phyloP scores from a whole-genome alignment of 164 flowering plant species.

The Buxus sempervirens region DNA sequence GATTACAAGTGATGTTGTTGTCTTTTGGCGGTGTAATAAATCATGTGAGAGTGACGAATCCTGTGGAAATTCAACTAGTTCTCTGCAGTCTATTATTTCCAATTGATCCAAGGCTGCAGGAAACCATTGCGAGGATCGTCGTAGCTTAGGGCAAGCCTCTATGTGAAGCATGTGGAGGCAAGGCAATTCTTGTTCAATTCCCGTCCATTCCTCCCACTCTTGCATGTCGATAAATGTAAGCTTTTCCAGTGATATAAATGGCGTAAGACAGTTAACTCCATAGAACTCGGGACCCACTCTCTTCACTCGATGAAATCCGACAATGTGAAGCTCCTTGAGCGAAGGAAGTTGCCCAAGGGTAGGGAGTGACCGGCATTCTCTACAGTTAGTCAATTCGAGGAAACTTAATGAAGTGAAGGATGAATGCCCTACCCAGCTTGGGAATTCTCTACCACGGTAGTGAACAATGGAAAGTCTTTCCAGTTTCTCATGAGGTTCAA shows the following conservation, averaged over 20 bases:
- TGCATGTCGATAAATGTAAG: slow-evolving; percentile 19
- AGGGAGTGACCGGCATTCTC: slow-evolving; percentile 18
- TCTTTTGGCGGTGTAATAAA: too few species aligned
- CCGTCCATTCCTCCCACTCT: slow-evolving; percentile 18
- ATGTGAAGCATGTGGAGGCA: slow-evolving; percentile 17
- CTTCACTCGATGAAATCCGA: slow-evolving; percentile 6
- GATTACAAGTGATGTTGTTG: too few species aligned
- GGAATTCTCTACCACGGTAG: slow-evolving; percentile 23
- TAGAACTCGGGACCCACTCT: slow-evolving; percentile 19
- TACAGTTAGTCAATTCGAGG: slow-evolving; percentile 2
- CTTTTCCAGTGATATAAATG: slow-evolving; percentile 17
- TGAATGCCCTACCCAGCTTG: slow-evolving; percentile 26
- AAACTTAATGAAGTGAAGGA: slow-evolving; percentile 10
- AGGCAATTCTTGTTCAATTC: slow-evolving; percentile 10
- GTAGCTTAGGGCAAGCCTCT: slow-evolving; percentile 12
- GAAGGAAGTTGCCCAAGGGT: slow-evolving; percentile 28
- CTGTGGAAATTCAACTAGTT: neutral
- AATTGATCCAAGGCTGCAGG: neutral
- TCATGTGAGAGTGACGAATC: too few species aligned
- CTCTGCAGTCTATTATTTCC: neutral
- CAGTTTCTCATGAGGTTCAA: slow-evolving; percentile 25
- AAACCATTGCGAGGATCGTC: neutral
- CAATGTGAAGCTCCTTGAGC: slow-evolving; percentile 11
- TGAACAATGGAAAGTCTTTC: neutral
- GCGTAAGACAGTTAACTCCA: slow-evolving; percentile 6